Evolutionary conservation across 1,284 basidiomycete species (phyloP).

Genomic region (Porogramme epimiltina): DNA sequence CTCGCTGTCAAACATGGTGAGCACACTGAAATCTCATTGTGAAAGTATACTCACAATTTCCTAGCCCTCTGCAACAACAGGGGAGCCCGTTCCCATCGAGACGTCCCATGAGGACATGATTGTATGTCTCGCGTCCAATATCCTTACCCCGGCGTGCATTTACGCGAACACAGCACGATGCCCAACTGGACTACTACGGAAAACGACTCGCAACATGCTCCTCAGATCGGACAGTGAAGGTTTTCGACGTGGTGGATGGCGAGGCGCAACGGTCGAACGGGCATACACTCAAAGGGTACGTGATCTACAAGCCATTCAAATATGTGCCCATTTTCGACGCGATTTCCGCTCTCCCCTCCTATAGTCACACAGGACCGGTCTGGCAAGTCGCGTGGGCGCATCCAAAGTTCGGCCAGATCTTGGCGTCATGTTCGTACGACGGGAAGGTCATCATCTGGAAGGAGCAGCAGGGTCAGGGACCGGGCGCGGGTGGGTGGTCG

Average conservation of each 20-base stretch:
- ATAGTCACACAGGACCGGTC: slow-evolving; percentile 92
- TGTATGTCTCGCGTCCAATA: slow-evolving; percentile 50
- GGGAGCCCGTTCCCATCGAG: slow-evolving; percentile 80
- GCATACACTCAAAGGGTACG: slow-evolving; percentile 86
- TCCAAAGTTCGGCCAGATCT: slow-evolving; percentile 94
- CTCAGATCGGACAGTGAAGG: slow-evolving; percentile 92
- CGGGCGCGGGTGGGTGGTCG: slow-evolving; percentile 72
- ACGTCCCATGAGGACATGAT: slow-evolving; percentile 97
- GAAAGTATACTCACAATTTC: background rate
- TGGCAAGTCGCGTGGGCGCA: slow-evolving; percentile 99
- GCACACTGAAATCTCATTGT: background rate
- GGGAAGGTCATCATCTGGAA: slow-evolving; percentile 99
- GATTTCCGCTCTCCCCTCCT: background rate
- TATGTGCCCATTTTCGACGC: background rate
- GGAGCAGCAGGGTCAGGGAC: slow-evolving; percentile 67
- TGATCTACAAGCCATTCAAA: too few relatives aligned
- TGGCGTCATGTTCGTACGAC: slow-evolving; percentile 97
- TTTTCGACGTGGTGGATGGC: slow-evolving; percentile 94
- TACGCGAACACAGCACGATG: slow-evolving; percentile 76
- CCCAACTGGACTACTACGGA: slow-evolving; percentile 97
- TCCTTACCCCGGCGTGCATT: background rate
- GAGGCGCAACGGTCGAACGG: slow-evolving; percentile 68
- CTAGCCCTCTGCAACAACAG: slow-evolving; percentile 55
- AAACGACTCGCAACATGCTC: slow-evolving; percentile 97
- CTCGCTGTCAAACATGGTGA: slow-evolving; percentile 2